Conservation (phyloP, 1,284 basidiomycete genomes). For the Bondarzewia mesenterica region DNA sequence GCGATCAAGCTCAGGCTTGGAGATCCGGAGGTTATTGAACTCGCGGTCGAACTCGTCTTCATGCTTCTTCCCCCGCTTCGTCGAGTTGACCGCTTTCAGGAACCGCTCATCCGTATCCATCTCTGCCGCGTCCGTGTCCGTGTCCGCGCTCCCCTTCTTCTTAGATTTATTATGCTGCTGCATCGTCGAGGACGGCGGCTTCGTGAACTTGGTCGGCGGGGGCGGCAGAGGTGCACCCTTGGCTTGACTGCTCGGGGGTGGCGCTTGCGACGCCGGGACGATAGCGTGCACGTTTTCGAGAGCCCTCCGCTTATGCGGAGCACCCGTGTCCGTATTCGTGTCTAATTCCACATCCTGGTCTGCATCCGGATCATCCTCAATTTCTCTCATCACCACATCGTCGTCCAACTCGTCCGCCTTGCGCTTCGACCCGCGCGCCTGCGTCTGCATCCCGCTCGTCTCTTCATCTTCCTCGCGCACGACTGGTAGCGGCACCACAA, state of each 20-base stretch:
- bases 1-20: slow-evolving; percentile 48
- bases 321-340: slow-evolving; percentile 1
- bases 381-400: slow-evolving; percentile 8
- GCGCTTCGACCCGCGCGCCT: slow-evolving; percentile 27
- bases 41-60: slow-evolving; percentile 79
- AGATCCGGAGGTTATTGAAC: slow-evolving; percentile 76
- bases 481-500: slow-evolving; percentile 18
- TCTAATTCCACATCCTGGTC: slow-evolving; percentile 2
- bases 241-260: neutral
- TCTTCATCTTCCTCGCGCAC: slow-evolving; percentile 55
- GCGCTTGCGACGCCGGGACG: slow-evolving; percentile 8
- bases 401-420: slow-evolving; percentile 33
- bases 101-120: slow-evolving; percentile 63
- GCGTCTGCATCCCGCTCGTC: slow-evolving; percentile 17
- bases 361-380: neutral
- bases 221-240: neutral
- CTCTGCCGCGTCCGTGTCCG: slow-evolving; percentile 35
- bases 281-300: slow-evolving; percentile 28
- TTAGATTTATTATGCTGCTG: neutral
- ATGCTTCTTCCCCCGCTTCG: slow-evolving; percentile 56
- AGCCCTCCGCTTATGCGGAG: slow-evolving; percentile 29
- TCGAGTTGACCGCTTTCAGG: slow-evolving; percentile 66
- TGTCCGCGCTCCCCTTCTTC: slow-evolving; percentile 22
- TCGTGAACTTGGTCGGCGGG: slow-evolving; percentile 4
- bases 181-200: neutral